Percentiles rank a stretch among this genome's conserved stretches.
Evolutionary conservation across 345 rosid species (phyloP).

Genomic region (Citrus medica): DNA sequence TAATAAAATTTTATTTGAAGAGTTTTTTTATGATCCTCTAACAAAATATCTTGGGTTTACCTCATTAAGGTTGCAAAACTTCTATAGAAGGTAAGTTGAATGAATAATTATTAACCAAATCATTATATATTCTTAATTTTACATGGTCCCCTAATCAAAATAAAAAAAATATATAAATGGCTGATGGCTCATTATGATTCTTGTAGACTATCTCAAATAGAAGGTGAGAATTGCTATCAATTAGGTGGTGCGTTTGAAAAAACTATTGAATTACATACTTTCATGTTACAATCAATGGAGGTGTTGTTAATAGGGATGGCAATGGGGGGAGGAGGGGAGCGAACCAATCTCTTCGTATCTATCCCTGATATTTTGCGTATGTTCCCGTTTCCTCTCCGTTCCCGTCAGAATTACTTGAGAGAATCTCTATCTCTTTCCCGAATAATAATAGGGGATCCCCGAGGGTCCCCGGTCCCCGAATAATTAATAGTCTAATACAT

Average conservation of each 20-base stretch:
- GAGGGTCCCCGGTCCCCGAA: too few species aligned
- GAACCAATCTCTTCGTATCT: too few species aligned
- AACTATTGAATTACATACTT: neutral
- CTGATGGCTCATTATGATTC: neutral
- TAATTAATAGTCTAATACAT: too few species aligned
- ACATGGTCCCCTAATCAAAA: neutral
- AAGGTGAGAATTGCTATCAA: neutral
- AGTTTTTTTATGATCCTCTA: too few species aligned
- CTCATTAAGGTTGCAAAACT: neutral
- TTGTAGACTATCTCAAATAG: neutral
- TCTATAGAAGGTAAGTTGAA: neutral
- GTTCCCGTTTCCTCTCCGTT: too few species aligned
- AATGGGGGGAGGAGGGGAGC: too few species aligned
- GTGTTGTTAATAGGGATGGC: too few species aligned
- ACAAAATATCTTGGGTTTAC: neutral
- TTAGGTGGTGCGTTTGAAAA: neutral
- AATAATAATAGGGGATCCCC: too few species aligned
- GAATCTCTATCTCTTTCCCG: too few species aligned
- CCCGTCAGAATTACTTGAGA: too few species aligned
- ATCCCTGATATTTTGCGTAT: too few species aligned
- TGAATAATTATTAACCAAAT: neutral
- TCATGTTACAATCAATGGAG: neutral
- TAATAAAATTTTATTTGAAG: too few species aligned
- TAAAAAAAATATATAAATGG: neutral
- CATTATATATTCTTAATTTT: neutral